A percentile compares a stretch with the other conserved stretches of the same genome.
phyloP scores from a whole-genome alignment of 805 yeast genomes.

The Tetrapisispora nanseiensis region DNA sequence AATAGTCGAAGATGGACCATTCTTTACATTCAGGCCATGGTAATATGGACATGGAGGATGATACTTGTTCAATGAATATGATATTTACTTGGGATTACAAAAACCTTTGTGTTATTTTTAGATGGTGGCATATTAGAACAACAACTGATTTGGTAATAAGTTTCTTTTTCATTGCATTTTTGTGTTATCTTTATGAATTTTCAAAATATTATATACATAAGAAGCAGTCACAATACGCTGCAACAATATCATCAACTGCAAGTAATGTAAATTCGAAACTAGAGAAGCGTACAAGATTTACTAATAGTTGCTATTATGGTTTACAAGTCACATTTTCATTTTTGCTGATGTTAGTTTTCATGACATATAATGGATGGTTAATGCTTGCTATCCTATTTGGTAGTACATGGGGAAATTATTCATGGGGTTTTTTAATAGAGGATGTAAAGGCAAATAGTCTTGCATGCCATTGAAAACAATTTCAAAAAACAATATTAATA shows the following conservation, averaged over 20 bases:
- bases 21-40: constrained; percentile 6
- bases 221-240: constrained; percentile 3
- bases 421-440: constrained; percentile 39
- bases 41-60: constrained; percentile 19
- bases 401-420: constrained; percentile 56
- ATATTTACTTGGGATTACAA: constrained; percentile 69
- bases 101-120: constrained; percentile 61
- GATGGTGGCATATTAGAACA: constrained; percentile 71
- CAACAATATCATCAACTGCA: not conserved
- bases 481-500: not conserved
- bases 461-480: constrained; percentile 18
- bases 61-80: constrained; percentile 57
- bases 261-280: not conserved
- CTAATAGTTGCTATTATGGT: constrained; percentile 43
- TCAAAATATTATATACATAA: constrained; percentile 18
- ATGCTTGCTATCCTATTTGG: constrained; percentile 68
- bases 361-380: constrained; percentile 83
- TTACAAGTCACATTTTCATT: constrained; percentile 61
- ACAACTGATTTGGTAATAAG: constrained; percentile 42
- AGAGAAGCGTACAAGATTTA: constrained; percentile 12
- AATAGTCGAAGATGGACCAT: constrained; percentile 1
- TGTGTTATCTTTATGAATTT: constrained; percentile 55
- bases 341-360: constrained; percentile 67
- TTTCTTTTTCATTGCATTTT: constrained; percentile 36
- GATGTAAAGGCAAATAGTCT: constrained; percentile 7